Percentiles rank a stretch among this genome's conserved stretches.
Conservation (phyloP, 78 protist genomes). For the Chrysochromulina tobinii region DNA sequence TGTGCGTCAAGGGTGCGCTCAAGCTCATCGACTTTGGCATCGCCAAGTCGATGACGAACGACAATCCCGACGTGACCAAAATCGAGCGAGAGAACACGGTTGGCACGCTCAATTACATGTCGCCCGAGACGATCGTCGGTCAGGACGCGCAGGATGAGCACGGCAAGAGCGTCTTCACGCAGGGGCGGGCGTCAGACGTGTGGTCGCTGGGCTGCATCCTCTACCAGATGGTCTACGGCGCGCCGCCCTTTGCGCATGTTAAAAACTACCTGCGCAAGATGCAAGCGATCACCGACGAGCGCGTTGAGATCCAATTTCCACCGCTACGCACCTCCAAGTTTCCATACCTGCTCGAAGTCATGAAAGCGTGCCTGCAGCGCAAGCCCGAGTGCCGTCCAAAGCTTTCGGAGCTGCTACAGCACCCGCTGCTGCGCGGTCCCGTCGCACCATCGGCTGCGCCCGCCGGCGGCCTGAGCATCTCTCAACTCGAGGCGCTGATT, state of each 20-base stretch:
- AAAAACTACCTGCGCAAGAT: slow-evolving; percentile 38
- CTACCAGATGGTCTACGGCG: slow-evolving; percentile 41
- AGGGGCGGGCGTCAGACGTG: slow-evolving; percentile 80
- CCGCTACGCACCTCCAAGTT: slow-evolving; percentile 5
- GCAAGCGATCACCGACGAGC: slow-evolving; percentile 64
- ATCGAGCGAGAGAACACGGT: slow-evolving; percentile 69
- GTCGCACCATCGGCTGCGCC: no score
- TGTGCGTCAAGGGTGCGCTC: slow-evolving; percentile 83
- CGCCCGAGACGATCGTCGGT: slow-evolving; percentile 89
- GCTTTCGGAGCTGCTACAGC: slow-evolving; percentile 67
- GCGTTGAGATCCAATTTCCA: slow-evolving; percentile 52
- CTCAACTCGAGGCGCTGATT: no score
- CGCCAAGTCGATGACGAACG: slow-evolving; percentile 68
- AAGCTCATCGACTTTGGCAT: slow-evolving; percentile 98
- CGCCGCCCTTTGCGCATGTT: neutral
- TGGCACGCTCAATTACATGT: slow-evolving; percentile 97
- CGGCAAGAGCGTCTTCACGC: neutral
- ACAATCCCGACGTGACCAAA: slow-evolving; percentile 73
- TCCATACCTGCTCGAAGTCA: slow-evolving; percentile 53
- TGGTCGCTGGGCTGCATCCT: slow-evolving; percentile 96
- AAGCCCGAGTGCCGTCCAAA: slow-evolving; percentile 65
- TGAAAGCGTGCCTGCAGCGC: slow-evolving; percentile 70
- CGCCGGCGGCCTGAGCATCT: no score
- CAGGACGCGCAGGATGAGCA: neutral
- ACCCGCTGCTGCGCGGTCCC: slow-evolving; percentile 61